A percentile compares a stretch with the other conserved stretches of the same genome.
Evolutionary conservation across 768 basidiomycete genomes (phyloP).

Genomic region (Russula lepida): DNA sequence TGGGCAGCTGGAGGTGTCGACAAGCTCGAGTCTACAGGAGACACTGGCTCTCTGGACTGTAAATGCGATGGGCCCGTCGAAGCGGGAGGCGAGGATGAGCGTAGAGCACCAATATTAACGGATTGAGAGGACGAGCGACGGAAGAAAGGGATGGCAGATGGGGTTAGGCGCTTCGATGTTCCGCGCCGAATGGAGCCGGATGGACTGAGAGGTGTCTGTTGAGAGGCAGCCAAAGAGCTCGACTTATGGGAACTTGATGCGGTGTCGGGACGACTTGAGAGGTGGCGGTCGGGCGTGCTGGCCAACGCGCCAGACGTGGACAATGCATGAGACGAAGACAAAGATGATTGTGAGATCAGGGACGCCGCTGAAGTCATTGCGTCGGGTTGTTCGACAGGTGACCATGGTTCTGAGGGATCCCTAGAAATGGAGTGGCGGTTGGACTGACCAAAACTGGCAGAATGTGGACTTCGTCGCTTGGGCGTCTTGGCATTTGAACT

Average conservation of each 20-base stretch:
- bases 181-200: slow-evolving; percentile 58
- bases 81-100: slow-evolving; percentile 41
- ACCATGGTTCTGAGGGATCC: slow-evolving; percentile 52
- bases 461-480: slow-evolving; percentile 58
- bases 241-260: slow-evolving; percentile 69
- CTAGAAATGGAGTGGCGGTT: slow-evolving; percentile 62
- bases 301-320: slow-evolving; percentile 35
- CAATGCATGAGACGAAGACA: slow-evolving; percentile 49
- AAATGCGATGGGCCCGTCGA: slow-evolving; percentile 34
- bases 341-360: slow-evolving; percentile 62
- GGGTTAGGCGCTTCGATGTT: slow-evolving; percentile 76
- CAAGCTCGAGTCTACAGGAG: slow-evolving; percentile 45
- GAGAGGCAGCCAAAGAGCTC: slow-evolving; percentile 44
- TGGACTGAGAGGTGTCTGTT: slow-evolving; percentile 61
- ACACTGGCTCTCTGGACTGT: slow-evolving; percentile 38
- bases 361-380: slow-evolving; percentile 77
- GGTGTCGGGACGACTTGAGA: slow-evolving; percentile 62
- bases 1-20: slow-evolving; percentile 49
- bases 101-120: slow-evolving; percentile 45
- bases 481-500: slow-evolving; percentile 35
- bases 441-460: slow-evolving; percentile 58
- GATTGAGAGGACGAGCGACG: slow-evolving; percentile 85
- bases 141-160: slow-evolving; percentile 92
- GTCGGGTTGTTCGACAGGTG: slow-evolving; percentile 51
- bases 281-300: slow-evolving; percentile 58